Evolutionary conservation across 345 rosid species (phyloP).

Genomic region (Combretum micranthum): DNA sequence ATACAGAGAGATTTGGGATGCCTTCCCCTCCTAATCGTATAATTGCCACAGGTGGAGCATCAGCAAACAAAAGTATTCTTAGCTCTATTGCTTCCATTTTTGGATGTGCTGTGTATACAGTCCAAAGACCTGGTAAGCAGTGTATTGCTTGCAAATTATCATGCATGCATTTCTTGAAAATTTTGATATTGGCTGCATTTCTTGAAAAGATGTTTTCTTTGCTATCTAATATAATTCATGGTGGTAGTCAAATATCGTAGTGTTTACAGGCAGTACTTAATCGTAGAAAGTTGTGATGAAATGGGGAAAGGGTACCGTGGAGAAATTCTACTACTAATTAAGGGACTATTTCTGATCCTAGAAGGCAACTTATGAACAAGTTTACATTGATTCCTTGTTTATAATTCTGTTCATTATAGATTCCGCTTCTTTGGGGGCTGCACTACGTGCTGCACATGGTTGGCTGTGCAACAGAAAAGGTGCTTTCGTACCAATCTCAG

Average conservation of each 20-base stretch:
- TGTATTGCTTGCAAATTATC: background rate
- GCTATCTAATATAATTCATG: no score
- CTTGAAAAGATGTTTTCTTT: no score
- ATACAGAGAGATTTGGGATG: constrained; percentile 85
- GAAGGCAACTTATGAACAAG: no score
- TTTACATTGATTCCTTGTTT: background rate
- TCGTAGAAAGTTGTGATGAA: no score
- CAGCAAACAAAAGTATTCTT: constrained; percentile 65
- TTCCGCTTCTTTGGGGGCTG: constrained; percentile 95
- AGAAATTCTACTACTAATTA: no score
- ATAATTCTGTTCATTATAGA: constrained; percentile 28
- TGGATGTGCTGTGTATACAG: constrained; percentile 76
- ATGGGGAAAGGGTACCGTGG: no score
- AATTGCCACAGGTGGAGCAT: constrained; percentile 91
- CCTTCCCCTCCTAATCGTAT: constrained; percentile 81
- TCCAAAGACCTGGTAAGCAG: constrained; percentile 67
- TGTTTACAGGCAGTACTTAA: no score
- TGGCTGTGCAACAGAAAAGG: constrained; percentile 75
- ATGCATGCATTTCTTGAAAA: background rate
- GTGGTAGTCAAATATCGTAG: no score
- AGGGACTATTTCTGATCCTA: no score
- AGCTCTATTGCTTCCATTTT: constrained; percentile 56
- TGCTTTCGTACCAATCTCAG: constrained; percentile 55
- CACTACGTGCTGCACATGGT: constrained; percentile 84
- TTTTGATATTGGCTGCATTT: no score